A percentile compares a stretch with the other conserved stretches of the same genome.
These are phyloP conservation scores for Talaromyces pinophilus DNA, from an alignment of 2,329 filamentous ascomycete genomes.

Conservation along the genomic window DNA sequence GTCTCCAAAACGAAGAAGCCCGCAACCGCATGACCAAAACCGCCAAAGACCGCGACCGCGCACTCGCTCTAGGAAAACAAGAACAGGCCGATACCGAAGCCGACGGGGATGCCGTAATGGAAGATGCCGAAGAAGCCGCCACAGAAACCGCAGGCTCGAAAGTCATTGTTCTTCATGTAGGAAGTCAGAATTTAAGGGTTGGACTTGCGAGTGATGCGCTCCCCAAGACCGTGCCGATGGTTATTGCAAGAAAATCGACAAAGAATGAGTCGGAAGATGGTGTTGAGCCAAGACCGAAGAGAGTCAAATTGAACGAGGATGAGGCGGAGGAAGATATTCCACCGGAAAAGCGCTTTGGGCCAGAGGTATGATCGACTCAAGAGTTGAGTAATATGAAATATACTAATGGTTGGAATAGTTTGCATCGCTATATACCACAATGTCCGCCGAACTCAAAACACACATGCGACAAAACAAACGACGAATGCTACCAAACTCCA, in stretches of 20 bases:
- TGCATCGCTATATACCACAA: slow-evolving; percentile 69
- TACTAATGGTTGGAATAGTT: slow-evolving; percentile 45
- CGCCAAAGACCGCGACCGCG: slow-evolving; percentile 84
- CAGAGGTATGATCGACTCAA: slow-evolving; percentile 63
- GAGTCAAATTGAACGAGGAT: slow-evolving; percentile 60
- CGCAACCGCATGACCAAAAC: slow-evolving; percentile 80
- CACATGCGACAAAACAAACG: slow-evolving; percentile 93
- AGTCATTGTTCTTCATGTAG: slow-evolving; percentile 91
- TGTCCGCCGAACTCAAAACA: slow-evolving; percentile 82
- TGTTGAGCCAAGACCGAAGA: slow-evolving; percentile 73
- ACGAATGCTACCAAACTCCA: slow-evolving; percentile 94
- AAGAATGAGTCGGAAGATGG: slow-evolving; percentile 79
- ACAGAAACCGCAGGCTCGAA: slow-evolving; percentile 75
- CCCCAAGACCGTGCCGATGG: slow-evolving; percentile 92
- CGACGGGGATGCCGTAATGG: slow-evolving; percentile 59
- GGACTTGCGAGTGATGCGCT: slow-evolving; percentile 94
- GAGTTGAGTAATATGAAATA: too few relatives aligned
- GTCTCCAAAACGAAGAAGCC: slow-evolving; percentile 83
- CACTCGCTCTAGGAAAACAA: slow-evolving; percentile 70
- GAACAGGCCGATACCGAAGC: slow-evolving; percentile 57
- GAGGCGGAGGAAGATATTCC: slow-evolving; percentile 41
- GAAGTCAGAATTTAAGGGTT: slow-evolving; percentile 92
- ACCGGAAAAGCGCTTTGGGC: slow-evolving; percentile 80
- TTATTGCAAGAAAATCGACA: slow-evolving; percentile 75
- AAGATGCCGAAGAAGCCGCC: slow-evolving; percentile 56